Base-by-base conservation (phyloP, 2,329 filamentous ascomycete species). In the Aspergillus novoparasiticus region DNA sequence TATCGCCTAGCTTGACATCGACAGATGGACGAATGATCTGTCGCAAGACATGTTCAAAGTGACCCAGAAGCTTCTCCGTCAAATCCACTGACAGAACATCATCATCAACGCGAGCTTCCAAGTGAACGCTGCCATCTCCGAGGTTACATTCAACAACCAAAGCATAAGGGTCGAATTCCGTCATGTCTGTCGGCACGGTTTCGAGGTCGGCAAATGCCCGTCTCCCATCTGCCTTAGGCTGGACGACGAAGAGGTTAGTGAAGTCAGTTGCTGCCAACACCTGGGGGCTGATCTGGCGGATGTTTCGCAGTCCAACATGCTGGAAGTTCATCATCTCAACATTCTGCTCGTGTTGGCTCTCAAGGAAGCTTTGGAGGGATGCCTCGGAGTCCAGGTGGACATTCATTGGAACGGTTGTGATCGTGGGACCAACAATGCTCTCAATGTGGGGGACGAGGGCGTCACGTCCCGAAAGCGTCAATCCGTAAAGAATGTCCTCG, bases 111-210 rank as follows among this genome's bases (percentile, higher is more conserved):
- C 72, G 69, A 23, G 88, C 74, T n/a, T 84, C 82, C 46, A 78
- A 75, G 64, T 85, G 75, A 81, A 88, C 85, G 8, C 80, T 85
- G 56, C 82, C 78, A 19, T 82, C 83, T 9, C 46, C 36, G 10
- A 88, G 76, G 3, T 84, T 85, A 71, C 85, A 88, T 10, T 87
- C 86, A 34, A 88, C 76, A 84, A 88, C 87, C 43, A 88, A 79
- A 1, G 85, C 82, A 71, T 88, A 88, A 1, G 77, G 78, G 54
- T 80, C 79, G 67, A 81, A 80, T 58, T 79, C 76, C 0, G 87
- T 79, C 1, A 86, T 34, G 11, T 48, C 39, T 6, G 30, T 26
- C 6, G 30, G 19, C 9, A 54, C n/a, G 34, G 26, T 23, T 12
- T 41, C 39, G 28, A 36, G 36, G 32, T 50, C 23, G n/a, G 23